Evolutionary conservation across 306 rosid species (phyloP), one percentile per base, ranked within the genome.

Genomic region (Castanospermum australe): DNA sequence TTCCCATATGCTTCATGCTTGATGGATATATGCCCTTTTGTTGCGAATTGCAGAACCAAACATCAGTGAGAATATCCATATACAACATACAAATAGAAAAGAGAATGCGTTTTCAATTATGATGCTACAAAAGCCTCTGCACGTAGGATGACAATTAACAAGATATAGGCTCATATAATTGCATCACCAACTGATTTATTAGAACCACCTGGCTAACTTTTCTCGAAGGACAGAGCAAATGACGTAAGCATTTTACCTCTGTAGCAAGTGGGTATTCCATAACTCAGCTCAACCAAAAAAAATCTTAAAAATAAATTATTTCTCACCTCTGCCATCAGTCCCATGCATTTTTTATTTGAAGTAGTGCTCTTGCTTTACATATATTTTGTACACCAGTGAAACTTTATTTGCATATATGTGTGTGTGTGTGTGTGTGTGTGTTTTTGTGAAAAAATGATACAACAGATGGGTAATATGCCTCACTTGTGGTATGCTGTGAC

Each of bases 1-100:
- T 62, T 71, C 63, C 70, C 56, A 52, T 6, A 48, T 60, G 66
- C 35, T 60, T 44, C 39, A 64, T 36, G 24, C 64, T 35, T 55
- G 51, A 78, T 72, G 71, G 55, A 69, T 25, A 71, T 30, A 54
- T 45, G 8, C 67, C 52, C 71, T 61, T 56, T 73, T 8, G 60
- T 71, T 73, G 85, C 73, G 75, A 35, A 41, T 83, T 67, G 62
- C 78, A 82, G 70, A 35, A 41, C 72, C 78, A 59, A 59, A 73
- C 41, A 67, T 45, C 52, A 55, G 39, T 62, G 35, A 67, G 30
- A 70, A 59, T 48, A 45, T 75, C 77, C 71, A 75, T 15, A 71
- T 62, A 73, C 42, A 47, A 44, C 48, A 67, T 17, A 56, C 56
- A 50, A 56, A 71, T 9, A 51, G 67, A 44, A 63, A 65, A 3